A percentile compares a stretch with the other conserved stretches of the same genome.
Conservation (phyloP, 1,284 basidiomycete species). For the Boletus sp. region DNA sequence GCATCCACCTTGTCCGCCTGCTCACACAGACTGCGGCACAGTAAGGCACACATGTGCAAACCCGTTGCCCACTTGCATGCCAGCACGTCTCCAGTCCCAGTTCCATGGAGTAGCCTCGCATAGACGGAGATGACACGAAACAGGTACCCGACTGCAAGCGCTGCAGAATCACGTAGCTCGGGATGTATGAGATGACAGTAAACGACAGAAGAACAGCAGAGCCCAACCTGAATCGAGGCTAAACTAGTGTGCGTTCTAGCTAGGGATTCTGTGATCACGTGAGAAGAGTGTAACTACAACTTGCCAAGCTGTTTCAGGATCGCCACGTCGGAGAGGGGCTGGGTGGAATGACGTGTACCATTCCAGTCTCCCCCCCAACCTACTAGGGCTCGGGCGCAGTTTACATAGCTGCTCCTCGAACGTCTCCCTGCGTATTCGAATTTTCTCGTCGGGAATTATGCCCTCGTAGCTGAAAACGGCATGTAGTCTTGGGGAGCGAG, state of each 20-base stretch:
- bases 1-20: no score
- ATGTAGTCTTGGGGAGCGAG: conserved; percentile 5
- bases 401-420: conserved; percentile 1
- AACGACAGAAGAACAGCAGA: no score
- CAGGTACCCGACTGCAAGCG: no score
- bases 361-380: fast-evolving
- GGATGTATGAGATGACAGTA: no score
- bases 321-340: neutral
- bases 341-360: conserved; percentile 11
- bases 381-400: neutral
- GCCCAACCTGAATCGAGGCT: neutral
- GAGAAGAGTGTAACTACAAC: conserved; percentile 14
- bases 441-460: fast-evolving
- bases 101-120: no score
- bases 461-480: conserved; percentile 13
- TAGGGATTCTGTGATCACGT: no score
- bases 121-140: no score
- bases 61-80: no score
- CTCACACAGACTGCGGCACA: no score
- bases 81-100: no score
- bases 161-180: no score
- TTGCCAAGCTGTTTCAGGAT: conserved; percentile 14
- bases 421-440: fast-evolving
- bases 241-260: neutral
- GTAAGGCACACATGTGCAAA: no score